Conservation (phyloP, 441 rosid genomes). For the Populus trichocarpa region DNA sequence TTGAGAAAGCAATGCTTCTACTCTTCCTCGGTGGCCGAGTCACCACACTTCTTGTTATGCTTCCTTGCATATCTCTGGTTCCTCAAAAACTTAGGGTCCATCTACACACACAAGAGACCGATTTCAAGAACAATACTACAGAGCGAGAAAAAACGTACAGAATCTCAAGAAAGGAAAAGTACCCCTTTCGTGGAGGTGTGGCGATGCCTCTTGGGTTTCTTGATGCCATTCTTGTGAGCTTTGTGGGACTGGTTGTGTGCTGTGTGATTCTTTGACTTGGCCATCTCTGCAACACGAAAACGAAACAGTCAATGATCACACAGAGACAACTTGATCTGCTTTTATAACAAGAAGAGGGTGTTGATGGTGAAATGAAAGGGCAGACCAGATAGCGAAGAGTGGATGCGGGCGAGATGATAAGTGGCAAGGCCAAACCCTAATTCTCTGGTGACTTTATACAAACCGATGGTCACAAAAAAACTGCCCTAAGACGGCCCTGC, state of each 20-base stretch:
- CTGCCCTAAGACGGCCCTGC: conserved; percentile 7
- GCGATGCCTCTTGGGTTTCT: conserved; percentile 93
- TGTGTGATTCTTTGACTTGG: conserved; percentile 99
- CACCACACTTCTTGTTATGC: conserved; percentile 73
- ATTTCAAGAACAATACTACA: background rate
- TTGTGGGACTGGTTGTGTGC: conserved; percentile 97
- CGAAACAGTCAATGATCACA: background rate
- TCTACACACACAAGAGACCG: conserved; percentile 32
- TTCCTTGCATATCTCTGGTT: conserved; percentile 99
- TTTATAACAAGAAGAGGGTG: background rate
- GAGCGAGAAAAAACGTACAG: background rate
- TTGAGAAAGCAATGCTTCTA: conserved; percentile 15
- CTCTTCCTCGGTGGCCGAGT: conserved; percentile 54
- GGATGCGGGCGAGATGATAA: background rate
- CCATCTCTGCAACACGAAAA: conserved; percentile 54
- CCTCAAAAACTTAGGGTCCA: conserved; percentile 98
- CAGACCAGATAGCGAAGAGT: conserved; percentile 9
- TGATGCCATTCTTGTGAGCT: conserved; percentile 96
- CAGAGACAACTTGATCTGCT: background rate
- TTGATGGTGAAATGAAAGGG: background rate
- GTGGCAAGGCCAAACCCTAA: conserved; percentile 14
- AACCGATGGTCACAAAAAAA: conserved; percentile 2
- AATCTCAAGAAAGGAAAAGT: background rate
- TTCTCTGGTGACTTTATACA: background rate
- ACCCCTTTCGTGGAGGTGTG: conserved; percentile 95